phyloP scores from a whole-genome alignment of 176 grass and related monocot species.

The Aegilops sharonensis region DNA sequence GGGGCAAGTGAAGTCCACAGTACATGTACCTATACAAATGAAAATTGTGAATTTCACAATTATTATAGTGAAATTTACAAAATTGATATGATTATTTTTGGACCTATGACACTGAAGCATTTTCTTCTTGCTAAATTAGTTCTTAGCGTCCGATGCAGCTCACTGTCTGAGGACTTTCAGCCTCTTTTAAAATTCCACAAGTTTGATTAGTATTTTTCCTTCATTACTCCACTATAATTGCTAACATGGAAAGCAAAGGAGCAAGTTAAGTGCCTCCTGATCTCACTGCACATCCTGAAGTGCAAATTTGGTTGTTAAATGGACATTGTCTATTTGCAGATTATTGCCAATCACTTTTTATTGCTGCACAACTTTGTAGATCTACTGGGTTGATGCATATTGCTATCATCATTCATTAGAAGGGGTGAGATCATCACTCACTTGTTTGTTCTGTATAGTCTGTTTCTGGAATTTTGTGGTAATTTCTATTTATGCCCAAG shows the following conservation, averaged over 20 bases:
- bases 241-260: background rate
- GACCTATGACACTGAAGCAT: background rate
- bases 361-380: conserved; percentile 20
- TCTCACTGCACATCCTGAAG: background rate
- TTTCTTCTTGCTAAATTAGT: background rate
- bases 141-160: background rate
- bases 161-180: background rate
- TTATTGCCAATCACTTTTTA: background rate
- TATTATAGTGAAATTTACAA: conserved; percentile 76
- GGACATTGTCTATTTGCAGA: background rate
- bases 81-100: conserved; percentile 26
- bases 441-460: background rate
- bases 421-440: background rate
- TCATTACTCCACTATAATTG: background rate
- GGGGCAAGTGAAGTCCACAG: conserved; percentile 46
- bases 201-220: background rate
- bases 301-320: background rate
- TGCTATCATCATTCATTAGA: background rate
- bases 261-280: background rate
- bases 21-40: conserved; percentile 49
- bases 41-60: conserved; percentile 75
- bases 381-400: conserved; percentile 7
- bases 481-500: conserved; percentile 11
- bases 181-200: background rate
- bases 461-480: background rate